Base-by-base conservation (phyloP, 139 green algal species). In the Coccomyxa sp. region DNA sequence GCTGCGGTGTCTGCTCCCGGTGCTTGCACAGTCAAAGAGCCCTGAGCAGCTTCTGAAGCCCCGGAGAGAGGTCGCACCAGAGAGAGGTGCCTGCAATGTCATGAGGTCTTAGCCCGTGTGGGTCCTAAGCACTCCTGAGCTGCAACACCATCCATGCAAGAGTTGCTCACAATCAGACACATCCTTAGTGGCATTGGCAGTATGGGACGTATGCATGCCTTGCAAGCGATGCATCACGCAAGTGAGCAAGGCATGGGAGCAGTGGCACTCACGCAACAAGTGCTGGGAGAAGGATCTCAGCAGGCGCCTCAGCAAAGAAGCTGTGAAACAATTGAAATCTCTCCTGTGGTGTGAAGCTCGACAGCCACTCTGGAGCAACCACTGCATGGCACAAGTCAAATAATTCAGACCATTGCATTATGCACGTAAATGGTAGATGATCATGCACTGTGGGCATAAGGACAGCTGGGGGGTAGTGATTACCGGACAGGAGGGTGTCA, bases 311-410 rank as follows among this genome's bases (percentile, higher is more conserved):
- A 6, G 40, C 24, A 27, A 84, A 86, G 44, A 75, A 84, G 12
- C 14, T 2, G 8, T 73, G 31, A 69, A 86, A 86, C 54, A 84
- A 36, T n/a, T 8, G 16, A 0, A 33, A 35, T 16, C 70, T 36
- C 33, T 83, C 73, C 35, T 68, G n/a, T 0, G 10, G 9, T 0
- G 72, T 39, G 24, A 86, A 70, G 27, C 35, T 29, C 0, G 68
- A 18, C 24, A 84, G 72, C 82, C 82, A 86, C 24, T 86, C 73
- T 7, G 82, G 72, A 6, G 78, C 78, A 38, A 86, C 82, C 4
- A 86, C 82, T 86, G 82, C 75, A 69, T 22, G 31, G 7, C 18
- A 14, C 0, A 72, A 39, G 41, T 2, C 9, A 7, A 14, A 44
- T 74, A 27, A 74, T 39, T 10, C 69, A 8, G 27, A 31, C 34